phyloP scores from a whole-genome alignment of 768 basidiomycete species.

The Macrolepiota fuliginosa region DNA sequence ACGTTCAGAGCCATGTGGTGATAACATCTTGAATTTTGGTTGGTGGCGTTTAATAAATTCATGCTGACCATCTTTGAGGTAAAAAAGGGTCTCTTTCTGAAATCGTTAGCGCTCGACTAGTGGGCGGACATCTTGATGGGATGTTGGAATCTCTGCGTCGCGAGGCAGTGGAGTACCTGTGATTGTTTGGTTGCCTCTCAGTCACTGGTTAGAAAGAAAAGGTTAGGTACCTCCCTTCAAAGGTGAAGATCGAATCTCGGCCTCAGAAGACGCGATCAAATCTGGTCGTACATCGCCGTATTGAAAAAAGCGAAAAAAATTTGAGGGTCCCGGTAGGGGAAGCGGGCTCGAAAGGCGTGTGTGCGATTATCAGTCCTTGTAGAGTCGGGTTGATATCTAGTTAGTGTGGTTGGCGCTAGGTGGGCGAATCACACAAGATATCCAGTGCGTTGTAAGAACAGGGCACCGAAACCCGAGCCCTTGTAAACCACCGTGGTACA shows the following conservation, averaged over 20 bases:
- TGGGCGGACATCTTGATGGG: neutral
- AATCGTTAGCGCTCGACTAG: neutral
- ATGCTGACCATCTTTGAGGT: neutral
- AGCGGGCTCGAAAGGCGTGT: neutral
- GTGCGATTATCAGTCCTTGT: no score
- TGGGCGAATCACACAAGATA: no score
- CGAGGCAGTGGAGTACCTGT: neutral
- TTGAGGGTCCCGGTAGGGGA: neutral
- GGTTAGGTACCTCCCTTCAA: neutral
- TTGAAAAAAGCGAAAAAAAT: neutral
- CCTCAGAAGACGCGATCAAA: neutral
- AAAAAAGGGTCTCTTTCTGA: neutral
- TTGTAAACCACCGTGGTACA: no score
- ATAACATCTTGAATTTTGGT: neutral
- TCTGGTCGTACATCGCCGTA: neutral
- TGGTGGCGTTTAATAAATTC: neutral
- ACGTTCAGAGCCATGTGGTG: neutral
- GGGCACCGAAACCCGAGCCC: no score
- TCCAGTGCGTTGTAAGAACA: no score
- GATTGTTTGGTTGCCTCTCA: neutral
- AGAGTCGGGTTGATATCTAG: no score
- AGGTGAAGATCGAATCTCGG: neutral
- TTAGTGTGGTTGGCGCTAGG: no score
- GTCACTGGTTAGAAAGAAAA: neutral
- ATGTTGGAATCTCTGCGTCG: neutral